Conservation (phyloP, 225 moss, liverwort and hornwort genomes). For the Bryoerythrophyllum caledonicum region DNA sequence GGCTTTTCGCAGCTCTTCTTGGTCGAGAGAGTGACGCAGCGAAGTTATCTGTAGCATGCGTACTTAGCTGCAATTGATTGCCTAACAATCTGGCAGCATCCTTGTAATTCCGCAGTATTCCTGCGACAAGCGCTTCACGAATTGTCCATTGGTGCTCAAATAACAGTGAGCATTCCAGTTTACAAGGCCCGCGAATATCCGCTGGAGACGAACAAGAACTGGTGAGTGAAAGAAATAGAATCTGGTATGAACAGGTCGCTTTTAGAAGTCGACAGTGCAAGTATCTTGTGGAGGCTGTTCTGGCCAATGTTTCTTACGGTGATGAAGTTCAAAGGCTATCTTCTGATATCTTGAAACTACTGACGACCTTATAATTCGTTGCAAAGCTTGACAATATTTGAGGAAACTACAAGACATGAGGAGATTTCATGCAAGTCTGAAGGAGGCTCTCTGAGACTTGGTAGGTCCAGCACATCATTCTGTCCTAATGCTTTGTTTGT, state of each 20-base stretch:
- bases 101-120: slow-evolving; percentile 31
- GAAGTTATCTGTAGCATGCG: background rate
- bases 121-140: slow-evolving; percentile 35
- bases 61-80: slow-evolving; percentile 3
- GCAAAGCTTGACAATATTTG: slow-evolving; percentile 61
- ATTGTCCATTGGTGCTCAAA: slow-evolving; percentile 28
- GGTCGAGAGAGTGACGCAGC: background rate
- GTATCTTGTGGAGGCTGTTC: background rate
- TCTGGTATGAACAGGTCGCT: background rate
- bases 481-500: background rate
- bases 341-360: background rate
- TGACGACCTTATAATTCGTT: slow-evolving; percentile 13
- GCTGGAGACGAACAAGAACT: slow-evolving; percentile 30
- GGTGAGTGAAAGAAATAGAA: slow-evolving; percentile 29
- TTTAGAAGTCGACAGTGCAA: background rate
- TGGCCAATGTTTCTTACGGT: slow-evolving; percentile 1
- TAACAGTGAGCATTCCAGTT: slow-evolving; percentile 45
- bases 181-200: slow-evolving; percentile 51
- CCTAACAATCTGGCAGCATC: background rate
- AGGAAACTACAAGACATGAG: slow-evolving; percentile 44
- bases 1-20: background rate
- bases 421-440: slow-evolving; percentile 37
- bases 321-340: background rate
- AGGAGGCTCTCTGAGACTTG: slow-evolving; percentile 57
- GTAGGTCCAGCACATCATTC: slow-evolving; percentile 23